These are phyloP conservation scores for Solanum pinnatisectum DNA, from an alignment of 257 asterid species.

Conservation along the genomic window DNA sequence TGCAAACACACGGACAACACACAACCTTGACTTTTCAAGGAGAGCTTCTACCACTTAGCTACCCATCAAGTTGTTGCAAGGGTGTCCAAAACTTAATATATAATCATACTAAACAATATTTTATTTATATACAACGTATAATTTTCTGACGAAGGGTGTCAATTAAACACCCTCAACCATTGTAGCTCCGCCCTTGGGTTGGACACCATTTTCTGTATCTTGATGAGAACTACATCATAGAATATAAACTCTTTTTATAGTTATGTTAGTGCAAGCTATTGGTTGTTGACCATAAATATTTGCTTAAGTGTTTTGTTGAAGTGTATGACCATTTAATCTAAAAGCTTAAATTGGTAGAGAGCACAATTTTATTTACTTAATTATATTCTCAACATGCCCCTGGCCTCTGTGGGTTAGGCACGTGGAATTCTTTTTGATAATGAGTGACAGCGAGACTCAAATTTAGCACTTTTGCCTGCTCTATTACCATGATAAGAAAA, in stretches of 20 bases:
- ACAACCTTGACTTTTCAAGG: no score
- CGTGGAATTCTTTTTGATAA: neutral
- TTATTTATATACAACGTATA: no score
- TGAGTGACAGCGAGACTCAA: neutral
- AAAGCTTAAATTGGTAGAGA: neutral
- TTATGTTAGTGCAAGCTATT: neutral
- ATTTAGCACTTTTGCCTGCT: neutral
- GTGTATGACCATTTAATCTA: neutral
- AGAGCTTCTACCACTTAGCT: no score
- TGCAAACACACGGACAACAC: neutral
- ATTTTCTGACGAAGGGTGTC: no score
- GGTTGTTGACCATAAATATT: neutral
- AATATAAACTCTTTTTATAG: neutral
- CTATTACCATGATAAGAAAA: neutral
- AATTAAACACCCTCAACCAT: no score
- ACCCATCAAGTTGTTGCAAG: no score
- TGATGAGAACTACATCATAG: neutral
- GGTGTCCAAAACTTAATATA: no score
- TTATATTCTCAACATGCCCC: neutral
- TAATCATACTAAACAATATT: no score
- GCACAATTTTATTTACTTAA: neutral
- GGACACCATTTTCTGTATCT: neutral
- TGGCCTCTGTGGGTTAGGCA: neutral
- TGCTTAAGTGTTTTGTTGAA: neutral
- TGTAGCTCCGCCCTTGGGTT: no score